Evolutionary conservation across 768 basidiomycete species (phyloP), one percentile per base, ranked within the genome.

Genomic region (Termitomyces sp.): DNA sequence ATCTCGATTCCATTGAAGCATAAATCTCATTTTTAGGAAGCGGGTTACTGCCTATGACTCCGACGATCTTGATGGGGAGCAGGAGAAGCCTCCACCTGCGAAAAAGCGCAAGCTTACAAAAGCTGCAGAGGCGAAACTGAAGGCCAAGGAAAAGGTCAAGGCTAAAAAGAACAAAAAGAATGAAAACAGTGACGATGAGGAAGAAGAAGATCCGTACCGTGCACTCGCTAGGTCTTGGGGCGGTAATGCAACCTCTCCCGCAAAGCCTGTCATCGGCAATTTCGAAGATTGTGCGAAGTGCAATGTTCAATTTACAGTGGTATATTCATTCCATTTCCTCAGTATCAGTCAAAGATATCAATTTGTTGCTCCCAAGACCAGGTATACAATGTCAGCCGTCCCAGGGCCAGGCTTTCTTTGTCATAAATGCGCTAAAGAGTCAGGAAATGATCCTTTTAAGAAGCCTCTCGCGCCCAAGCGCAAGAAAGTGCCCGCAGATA

Each of bases 381-480:
- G 83, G 63, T 98, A 96, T 64, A 97, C 95, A 0, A 72, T 90
- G 60, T 81, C 90, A 6, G 83, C 84, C 7, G 79, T 79, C 43
- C 78, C 83, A 0, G 82, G 83, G 0, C 81, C 83, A 0, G 93
- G 92, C 1, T 93, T 79, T 60, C 79, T 98, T 21, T 99, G 96
- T 65, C 86, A 93, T 62, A 70, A 74, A 9, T 99, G 96, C 68
- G 84, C 87, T 1, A 91, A 90, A 64, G 77, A 82, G 0, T 79
- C 83, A 2, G 93, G 90, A 6, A 72, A 74, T 1, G 90, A 94
- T 62, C 92, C 92, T 0, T 95, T 95, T 74, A 96, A 94, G 68
- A 93, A 91, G 60, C 76, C 85, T 17, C 71, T 77, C 7, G 70
- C 71, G 28, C 80, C 82, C 0, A 76, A 77, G 54, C 90, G 85